Percentiles rank a stretch among this genome's conserved stretches.
Conservation (phyloP, 225 moss, liverwort and hornwort genomes). For the Antitrichia curtipendula region DNA sequence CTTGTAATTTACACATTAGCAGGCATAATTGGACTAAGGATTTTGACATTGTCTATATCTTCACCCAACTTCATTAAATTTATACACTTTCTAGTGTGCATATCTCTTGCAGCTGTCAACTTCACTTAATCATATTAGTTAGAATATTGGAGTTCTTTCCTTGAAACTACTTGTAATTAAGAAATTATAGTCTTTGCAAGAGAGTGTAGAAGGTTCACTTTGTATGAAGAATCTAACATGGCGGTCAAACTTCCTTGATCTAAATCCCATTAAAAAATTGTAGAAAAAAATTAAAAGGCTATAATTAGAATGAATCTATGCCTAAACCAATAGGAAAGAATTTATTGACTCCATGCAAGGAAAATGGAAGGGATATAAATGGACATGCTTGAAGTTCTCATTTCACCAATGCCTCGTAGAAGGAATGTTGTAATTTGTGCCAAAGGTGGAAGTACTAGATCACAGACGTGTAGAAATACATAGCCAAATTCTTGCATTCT, state of each 20-base stretch:
- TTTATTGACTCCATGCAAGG: fast-evolving
- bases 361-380: background rate
- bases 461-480: background rate
- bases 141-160: background rate
- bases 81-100: background rate
- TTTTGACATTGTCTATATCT: fast-evolving
- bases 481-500: background rate
- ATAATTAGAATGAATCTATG: background rate
- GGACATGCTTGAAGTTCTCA: background rate
- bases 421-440: background rate
- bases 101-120: fast-evolving
- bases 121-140: background rate
- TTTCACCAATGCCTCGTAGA: background rate
- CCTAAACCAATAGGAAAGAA: background rate
- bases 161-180: background rate
- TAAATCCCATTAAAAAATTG: fast-evolving
- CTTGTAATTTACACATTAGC: fast-evolving
- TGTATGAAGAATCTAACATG: no score
- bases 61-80: background rate
- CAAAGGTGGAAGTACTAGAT: background rate
- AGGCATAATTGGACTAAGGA: fast-evolving
- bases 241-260: background rate
- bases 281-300: fast-evolving
- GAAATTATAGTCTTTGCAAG: background rate
- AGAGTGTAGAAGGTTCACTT: fast-evolving